Evolutionary conservation across 1,284 basidiomycete species (phyloP).

Genomic region (Erythrobasidium hasegawianum): DNA sequence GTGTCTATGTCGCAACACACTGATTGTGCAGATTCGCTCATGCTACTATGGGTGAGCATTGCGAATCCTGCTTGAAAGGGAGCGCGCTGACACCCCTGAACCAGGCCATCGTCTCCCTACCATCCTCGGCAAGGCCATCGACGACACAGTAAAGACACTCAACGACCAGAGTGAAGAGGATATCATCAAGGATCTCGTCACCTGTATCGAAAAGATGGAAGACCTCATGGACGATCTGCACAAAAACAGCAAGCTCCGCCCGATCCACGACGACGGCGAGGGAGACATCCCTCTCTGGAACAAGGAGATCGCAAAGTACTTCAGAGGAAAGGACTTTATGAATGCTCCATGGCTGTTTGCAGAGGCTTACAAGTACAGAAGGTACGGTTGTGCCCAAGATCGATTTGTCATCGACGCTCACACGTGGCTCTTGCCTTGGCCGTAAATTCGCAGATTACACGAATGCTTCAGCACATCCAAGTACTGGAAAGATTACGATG

Average conservation of each 20-base stretch:
- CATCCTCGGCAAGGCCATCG: constrained; percentile 92
- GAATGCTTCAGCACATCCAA: constrained; percentile 93
- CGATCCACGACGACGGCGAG: constrained; percentile 86
- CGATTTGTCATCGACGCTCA: background rate
- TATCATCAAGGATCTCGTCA: constrained; percentile 74
- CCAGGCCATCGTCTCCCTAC: constrained; percentile 67
- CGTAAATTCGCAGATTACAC: constrained; percentile 64
- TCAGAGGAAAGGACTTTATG: constrained; percentile 96
- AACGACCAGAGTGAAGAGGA: constrained; percentile 85
- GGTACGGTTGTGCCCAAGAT: constrained; percentile 48
- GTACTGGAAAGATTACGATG: constrained; percentile 79
- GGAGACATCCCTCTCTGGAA: constrained; percentile 96
- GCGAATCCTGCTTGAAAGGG: too few species aligned
- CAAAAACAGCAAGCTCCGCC: constrained; percentile 55
- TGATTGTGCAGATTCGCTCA: constrained; percentile 3
- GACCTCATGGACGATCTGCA: constrained; percentile 52
- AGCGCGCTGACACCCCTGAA: too few species aligned
- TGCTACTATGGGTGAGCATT: constrained; percentile 40
- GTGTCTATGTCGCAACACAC: constrained; percentile 24
- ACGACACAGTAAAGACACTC: constrained; percentile 83
- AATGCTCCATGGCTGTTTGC: constrained; percentile 91
- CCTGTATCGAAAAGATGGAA: constrained; percentile 65
- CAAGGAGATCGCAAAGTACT: constrained; percentile 89
- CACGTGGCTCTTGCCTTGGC: constrained; percentile 3
- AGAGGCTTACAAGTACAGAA: constrained; percentile 96